Evolutionary conservation across 2,329 filamentous ascomycete genomes (phyloP).

Genomic region (Diaporthe ilicicola): DNA sequence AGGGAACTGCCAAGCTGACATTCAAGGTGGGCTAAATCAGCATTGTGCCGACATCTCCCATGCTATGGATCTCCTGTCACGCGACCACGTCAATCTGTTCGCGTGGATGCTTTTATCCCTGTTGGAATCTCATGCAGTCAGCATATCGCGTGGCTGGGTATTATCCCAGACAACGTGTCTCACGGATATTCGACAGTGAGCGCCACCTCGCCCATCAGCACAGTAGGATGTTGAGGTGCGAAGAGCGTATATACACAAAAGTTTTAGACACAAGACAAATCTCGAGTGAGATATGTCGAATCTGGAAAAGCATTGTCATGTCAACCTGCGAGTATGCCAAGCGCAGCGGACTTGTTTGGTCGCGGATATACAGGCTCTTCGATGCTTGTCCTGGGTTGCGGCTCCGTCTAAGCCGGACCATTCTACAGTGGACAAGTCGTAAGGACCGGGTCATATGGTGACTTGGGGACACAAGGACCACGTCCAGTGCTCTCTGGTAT

Average conservation of each 20-base stretch:
- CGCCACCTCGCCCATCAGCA: not conserved
- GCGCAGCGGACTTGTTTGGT: too few relatives aligned
- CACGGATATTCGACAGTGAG: not conserved
- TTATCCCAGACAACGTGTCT: not conserved
- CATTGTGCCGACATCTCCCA: not conserved
- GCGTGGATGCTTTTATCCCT: not conserved
- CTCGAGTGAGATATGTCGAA: not conserved
- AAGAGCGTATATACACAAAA: too few relatives aligned
- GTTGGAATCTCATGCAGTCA: not conserved
- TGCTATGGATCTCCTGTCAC: not conserved
- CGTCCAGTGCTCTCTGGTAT: not conserved
- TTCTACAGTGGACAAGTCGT: not conserved
- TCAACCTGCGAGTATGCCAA: not conserved
- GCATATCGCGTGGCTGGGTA: not conserved
- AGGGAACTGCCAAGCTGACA: not conserved
- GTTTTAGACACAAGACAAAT: not conserved
- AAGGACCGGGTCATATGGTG: not conserved
- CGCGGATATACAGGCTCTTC: not conserved
- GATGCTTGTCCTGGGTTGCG: not conserved
- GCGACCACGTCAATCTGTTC: not conserved
- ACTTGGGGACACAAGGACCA: too few relatives aligned
- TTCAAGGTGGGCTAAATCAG: not conserved
- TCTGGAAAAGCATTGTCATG: not conserved
- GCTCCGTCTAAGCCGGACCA: not conserved
- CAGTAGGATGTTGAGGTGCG: not conserved